Percentiles rank a stretch among this genome's conserved stretches.
Conservation (phyloP, 2,329 filamentous ascomycete genomes). For the Truncatella angustata region DNA sequence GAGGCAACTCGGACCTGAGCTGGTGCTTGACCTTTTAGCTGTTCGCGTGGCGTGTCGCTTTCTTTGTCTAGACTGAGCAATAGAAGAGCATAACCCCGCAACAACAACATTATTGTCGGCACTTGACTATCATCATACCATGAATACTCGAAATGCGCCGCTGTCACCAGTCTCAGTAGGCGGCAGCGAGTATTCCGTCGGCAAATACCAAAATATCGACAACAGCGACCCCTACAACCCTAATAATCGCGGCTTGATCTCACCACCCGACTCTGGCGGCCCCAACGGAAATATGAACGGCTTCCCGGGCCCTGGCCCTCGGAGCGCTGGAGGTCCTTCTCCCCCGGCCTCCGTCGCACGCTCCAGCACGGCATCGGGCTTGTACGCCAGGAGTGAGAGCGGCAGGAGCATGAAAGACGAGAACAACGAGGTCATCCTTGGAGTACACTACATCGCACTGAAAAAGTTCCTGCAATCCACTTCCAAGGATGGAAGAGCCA, state of each 20-base stretch:
- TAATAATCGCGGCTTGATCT: constrained; percentile 58
- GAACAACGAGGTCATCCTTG: constrained; percentile 59
- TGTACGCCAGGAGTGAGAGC: constrained; percentile 67
- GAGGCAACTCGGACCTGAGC: too few relatives aligned
- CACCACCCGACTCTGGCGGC: constrained; percentile 68
- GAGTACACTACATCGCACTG: constrained; percentile 79
- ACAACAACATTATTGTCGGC: constrained; percentile 12
- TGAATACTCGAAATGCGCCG: constrained; percentile 73
- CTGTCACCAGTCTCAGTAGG: constrained; percentile 81
- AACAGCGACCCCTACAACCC: constrained; percentile 51
- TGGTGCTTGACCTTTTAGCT: too few relatives aligned
- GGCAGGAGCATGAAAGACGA: constrained; percentile 61
- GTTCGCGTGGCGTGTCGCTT: constrained; percentile 10
- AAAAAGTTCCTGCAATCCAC: constrained; percentile 71
- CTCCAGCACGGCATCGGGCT: constrained; percentile 81
- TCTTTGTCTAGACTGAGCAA: constrained; percentile 24
- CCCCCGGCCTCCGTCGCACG: constrained; percentile 85
- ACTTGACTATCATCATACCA: constrained; percentile 37
- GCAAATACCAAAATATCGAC: constrained; percentile 60
- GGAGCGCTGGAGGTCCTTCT: constrained; percentile 65
- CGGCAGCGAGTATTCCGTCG: constrained; percentile 79
- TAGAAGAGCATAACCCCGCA: constrained; percentile 15
- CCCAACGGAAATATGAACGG: constrained; percentile 61
- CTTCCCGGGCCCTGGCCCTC: constrained; percentile 55
- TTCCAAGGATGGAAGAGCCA: constrained; percentile 71